A percentile compares a stretch with the other conserved stretches of the same genome.
These are phyloP conservation scores for Cryphonectria naterciae DNA, from an alignment of 2,329 filamentous ascomycete species.

Conservation along the genomic window DNA sequence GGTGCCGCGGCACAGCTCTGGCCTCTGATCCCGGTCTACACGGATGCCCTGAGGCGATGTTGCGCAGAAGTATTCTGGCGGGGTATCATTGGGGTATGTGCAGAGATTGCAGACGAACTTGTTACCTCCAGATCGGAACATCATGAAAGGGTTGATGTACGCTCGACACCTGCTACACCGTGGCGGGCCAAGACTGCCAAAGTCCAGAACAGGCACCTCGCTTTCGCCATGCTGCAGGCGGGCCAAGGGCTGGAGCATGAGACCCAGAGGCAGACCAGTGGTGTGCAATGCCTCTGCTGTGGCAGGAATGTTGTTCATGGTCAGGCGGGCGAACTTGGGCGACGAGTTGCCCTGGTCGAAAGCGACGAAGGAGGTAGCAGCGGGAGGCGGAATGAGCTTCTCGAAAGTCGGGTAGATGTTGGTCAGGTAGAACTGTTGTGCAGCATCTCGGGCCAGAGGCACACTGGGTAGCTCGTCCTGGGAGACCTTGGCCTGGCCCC, in stretches of 20 bases:
- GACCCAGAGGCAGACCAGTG: slow-evolving; percentile 83
- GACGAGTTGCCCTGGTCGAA: slow-evolving; percentile 96
- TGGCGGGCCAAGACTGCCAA: slow-evolving; percentile 87
- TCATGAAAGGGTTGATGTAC: slow-evolving; percentile 99
- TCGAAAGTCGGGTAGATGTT: slow-evolving; percentile 96
- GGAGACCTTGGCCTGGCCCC: slow-evolving; percentile 77
- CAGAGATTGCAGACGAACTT: slow-evolving; percentile 99
- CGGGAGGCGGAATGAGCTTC: slow-evolving; percentile 86
- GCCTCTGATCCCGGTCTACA: slow-evolving; percentile 84
- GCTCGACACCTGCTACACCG: slow-evolving; percentile 90
- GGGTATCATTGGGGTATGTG: slow-evolving; percentile 93
- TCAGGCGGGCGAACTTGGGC: slow-evolving; percentile 89
- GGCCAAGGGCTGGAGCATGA: slow-evolving; percentile 87
- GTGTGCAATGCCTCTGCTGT: slow-evolving; percentile 77
- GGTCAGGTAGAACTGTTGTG: slow-evolving; percentile 81
- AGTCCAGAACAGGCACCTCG: slow-evolving; percentile 89
- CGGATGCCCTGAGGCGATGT: slow-evolving; percentile 85
- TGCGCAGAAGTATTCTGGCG: slow-evolving; percentile 90
- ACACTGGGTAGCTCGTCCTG: slow-evolving; percentile 93
- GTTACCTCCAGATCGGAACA: slow-evolving; percentile 90
- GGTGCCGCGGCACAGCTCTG: slow-evolving; percentile 87
- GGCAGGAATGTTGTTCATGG: slow-evolving; percentile 89
- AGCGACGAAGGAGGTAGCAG: slow-evolving; percentile 87
- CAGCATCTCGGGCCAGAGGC: slow-evolving; percentile 78
- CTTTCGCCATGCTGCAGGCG: slow-evolving; percentile 81